Base-by-base conservation (phyloP, 140 eudicot species). In the Senecio squalidus region DNA sequence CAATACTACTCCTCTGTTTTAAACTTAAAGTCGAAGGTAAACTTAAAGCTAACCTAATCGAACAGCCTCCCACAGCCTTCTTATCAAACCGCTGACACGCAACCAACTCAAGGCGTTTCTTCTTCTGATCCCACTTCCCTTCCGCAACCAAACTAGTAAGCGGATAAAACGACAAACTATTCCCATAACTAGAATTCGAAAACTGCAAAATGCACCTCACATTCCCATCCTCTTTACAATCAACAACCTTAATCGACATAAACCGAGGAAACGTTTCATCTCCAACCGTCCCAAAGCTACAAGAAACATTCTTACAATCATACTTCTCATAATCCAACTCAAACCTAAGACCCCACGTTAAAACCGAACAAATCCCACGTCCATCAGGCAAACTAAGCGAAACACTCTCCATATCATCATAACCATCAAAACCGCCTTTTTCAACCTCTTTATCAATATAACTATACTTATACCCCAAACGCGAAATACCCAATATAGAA, bases 111-210 rank as follows among this genome's bases (percentile, higher is more conserved):
- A 87, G 67, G 30, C 74, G 82, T 48, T 61, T 92, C 48, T 70
- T 81, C 66, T 70, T 52, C 69, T 17, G 36, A 64, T 92, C 76
- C 98, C 98, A 92, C 29, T n/a, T 69, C 61, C 98, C 98, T 76
- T 92, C 98, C 25, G 84, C 86, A 65, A 92, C 78, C 67, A 92
- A 52, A 4, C 81, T 72, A 39, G 74, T 58, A 59, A 61, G 73
- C 5, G 95, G 95, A 58, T 84, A 67, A 69, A 84, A 75, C 1
- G 81, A 72, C 27, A 30, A 66, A 52, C 40, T 74, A 28, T 72
- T 74, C 41, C 55, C 76, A 50, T 22, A 40, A 23, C 67, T 84
- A 9, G 64, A 41, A 55, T 86, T 77, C 21, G 71, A 73, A 48
- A 87, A 81, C 64, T 61, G 74, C 60, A 91, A 59, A 80, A 85